Conservation (phyloP, 306 rosid genomes). For the Astragalus glycyphyllos region DNA sequence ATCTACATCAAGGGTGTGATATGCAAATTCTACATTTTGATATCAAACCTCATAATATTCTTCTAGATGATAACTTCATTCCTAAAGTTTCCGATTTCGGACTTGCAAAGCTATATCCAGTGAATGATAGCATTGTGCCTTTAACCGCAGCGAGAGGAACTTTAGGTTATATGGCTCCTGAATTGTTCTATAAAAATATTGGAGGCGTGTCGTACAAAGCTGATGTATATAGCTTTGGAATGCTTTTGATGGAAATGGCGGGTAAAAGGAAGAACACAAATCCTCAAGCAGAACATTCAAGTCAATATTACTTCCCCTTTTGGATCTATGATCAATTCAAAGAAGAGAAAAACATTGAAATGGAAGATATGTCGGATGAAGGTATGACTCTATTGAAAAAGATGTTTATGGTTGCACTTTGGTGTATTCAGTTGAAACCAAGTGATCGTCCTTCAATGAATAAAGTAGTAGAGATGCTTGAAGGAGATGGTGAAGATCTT, state of each 20-base stretch:
- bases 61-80: not conserved
- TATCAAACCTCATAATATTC: slow-evolving; percentile 21
- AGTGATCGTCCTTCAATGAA: slow-evolving; percentile 23
- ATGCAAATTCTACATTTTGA: slow-evolving; percentile 33
- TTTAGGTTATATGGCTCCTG: slow-evolving; percentile 26
- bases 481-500: slow-evolving; percentile 11
- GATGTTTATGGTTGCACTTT: slow-evolving; percentile 15
- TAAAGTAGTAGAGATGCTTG: slow-evolving; percentile 19
- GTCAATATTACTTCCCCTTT: slow-evolving; percentile 12
- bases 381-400: not conserved
- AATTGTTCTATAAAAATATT: slow-evolving; percentile 22
- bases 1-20: slow-evolving; percentile 28
- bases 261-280: not conserved
- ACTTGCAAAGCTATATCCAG: slow-evolving; percentile 12
- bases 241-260: slow-evolving; percentile 26
- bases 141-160: slow-evolving; percentile 22
- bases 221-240: slow-evolving; percentile 22
- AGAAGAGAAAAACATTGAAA: slow-evolving; percentile 14
- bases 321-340: slow-evolving; percentile 13
- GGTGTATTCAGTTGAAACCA: slow-evolving; percentile 29
- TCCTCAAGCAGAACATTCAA: slow-evolving; percentile 12
- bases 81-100: slow-evolving; percentile 18
- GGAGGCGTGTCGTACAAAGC: slow-evolving; percentile 7
- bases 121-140: not conserved
- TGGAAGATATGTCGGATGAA: not conserved